Conservation (phyloP, 208 protist species). For the Strigomonas oncopelti region DNA sequence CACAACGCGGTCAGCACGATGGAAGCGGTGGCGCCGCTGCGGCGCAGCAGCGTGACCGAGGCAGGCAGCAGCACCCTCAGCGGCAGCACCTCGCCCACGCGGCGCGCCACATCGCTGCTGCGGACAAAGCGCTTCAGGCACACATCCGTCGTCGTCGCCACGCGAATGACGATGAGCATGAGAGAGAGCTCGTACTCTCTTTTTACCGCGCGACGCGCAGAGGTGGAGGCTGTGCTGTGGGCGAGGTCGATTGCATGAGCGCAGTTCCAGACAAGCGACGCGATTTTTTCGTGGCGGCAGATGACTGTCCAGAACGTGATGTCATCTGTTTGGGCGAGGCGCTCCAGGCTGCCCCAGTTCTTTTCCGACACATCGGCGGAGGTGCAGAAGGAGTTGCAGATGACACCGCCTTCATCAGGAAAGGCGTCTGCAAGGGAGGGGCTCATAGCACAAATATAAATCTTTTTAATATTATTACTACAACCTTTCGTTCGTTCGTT, state of each 20-base stretch:
- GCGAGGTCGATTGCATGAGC: constrained; percentile 56
- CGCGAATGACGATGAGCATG: constrained; percentile 45
- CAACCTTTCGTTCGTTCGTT: too few species aligned
- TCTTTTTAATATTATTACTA: too few species aligned
- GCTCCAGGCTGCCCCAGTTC: constrained; percentile 48
- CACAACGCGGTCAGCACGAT: constrained; percentile 56
- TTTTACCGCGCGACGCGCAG: constrained; percentile 29
- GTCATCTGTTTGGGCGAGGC: constrained; percentile 67
- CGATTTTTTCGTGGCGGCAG: constrained; percentile 47
- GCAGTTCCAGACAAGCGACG: constrained; percentile 38
- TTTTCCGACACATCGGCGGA: constrained; percentile 61
- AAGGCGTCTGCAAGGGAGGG: constrained; percentile 24
- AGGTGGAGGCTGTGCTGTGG: constrained; percentile 56
- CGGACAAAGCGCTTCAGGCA: constrained; percentile 35
- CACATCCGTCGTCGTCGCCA: constrained; percentile 45
- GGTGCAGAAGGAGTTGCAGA: constrained; percentile 63
- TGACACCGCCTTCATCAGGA: constrained; percentile 43
- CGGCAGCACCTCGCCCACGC: constrained; percentile 45
- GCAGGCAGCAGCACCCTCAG: constrained; percentile 39
- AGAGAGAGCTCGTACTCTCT: constrained; percentile 39
- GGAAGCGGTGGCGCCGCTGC: constrained; percentile 50
- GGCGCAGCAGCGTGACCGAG: constrained; percentile 53
- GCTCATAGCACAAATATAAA: too few species aligned
- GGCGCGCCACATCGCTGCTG: constrained; percentile 28
- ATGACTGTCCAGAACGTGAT: constrained; percentile 82